Conservation (phyloP, 2,329 filamentous ascomycete species). For the Trichoderma sp. region DNA sequence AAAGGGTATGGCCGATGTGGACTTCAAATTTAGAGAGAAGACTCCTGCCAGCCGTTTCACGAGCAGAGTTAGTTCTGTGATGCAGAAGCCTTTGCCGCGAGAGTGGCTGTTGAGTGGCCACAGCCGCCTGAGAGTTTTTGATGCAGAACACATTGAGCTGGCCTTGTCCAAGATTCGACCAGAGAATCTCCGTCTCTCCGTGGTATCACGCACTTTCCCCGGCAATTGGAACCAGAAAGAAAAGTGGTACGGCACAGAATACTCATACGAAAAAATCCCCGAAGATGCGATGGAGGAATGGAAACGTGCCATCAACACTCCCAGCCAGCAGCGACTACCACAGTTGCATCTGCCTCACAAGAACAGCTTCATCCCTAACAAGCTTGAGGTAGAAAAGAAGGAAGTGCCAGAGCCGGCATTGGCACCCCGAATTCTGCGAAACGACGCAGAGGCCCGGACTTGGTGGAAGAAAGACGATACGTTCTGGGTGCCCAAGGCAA, state of each 20-base stretch:
- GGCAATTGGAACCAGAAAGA: slow-evolving; percentile 86
- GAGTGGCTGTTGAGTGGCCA: slow-evolving; percentile 86
- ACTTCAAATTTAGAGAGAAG: slow-evolving; percentile 95
- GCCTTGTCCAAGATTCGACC: slow-evolving; percentile 75
- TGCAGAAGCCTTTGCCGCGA: slow-evolving; percentile 88
- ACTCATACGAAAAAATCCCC: slow-evolving; percentile 80
- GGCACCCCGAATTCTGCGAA: slow-evolving; percentile 79
- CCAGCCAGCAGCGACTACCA: slow-evolving; percentile 62
- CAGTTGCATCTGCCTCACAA: slow-evolving; percentile 85
- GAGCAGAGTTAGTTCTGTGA: slow-evolving; percentile 79
- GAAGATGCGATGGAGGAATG: slow-evolving; percentile 74
- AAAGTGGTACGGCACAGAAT: slow-evolving; percentile 98
- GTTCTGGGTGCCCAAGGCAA: slow-evolving; percentile 97
- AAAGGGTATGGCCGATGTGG: slow-evolving; percentile 85
- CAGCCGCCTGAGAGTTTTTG: slow-evolving; percentile 76
- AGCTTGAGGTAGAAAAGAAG: slow-evolving; percentile 93
- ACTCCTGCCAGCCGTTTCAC: slow-evolving; percentile 87
- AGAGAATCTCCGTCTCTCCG: slow-evolving; percentile 85
- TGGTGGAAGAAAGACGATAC: slow-evolving; percentile 99
- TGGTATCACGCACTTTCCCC: slow-evolving; percentile 82
- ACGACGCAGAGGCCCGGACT: slow-evolving; percentile 76
- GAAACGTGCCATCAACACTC: slow-evolving; percentile 62
- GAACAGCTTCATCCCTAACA: slow-evolving; percentile 94
- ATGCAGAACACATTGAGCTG: slow-evolving; percentile 73
- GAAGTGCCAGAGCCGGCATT: slow-evolving; percentile 76